Conservation (phyloP, 345 rosid genomes). For the Linum trigynum region DNA sequence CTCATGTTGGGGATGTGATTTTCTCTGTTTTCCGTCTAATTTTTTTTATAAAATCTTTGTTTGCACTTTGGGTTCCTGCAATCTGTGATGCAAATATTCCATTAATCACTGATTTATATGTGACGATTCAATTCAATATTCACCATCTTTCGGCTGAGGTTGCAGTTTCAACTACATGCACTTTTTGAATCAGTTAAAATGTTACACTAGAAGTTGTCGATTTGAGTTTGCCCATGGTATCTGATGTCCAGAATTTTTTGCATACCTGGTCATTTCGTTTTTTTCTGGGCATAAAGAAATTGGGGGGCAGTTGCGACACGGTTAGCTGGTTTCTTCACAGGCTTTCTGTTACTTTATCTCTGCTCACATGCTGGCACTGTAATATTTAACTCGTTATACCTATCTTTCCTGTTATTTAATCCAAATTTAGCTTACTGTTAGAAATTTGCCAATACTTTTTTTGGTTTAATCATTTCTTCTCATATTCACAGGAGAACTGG, state of each 20-base stretch:
- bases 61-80: slow-evolving; percentile 16
- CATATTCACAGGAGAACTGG: too few relatives aligned
- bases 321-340: not conserved
- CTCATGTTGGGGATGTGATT: not conserved
- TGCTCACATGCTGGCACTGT: not conserved
- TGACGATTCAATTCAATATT: not conserved
- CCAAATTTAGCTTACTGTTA: not conserved
- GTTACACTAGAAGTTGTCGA: not conserved
- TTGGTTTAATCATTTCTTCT: too few relatives aligned
- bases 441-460: too few relatives aligned
- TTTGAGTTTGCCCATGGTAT: not conserved
- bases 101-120: not conserved
- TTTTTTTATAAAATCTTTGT: not conserved
- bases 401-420: not conserved
- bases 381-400: not conserved
- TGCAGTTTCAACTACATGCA: too few relatives aligned
- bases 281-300: not conserved
- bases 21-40: not conserved
- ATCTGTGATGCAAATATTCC: slow-evolving; percentile 54
- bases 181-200: not conserved
- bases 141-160: slow-evolving; percentile 3
- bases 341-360: not conserved
- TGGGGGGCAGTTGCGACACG: slow-evolving; percentile 1
- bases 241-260: slow-evolving; percentile 3
- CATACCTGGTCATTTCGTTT: slow-evolving; percentile 3